A percentile compares a stretch with the other conserved stretches of the same genome.
Evolutionary conservation across 2,329 filamentous ascomycete genomes (phyloP).

Genomic region (Raffaelea albimanens): DNA sequence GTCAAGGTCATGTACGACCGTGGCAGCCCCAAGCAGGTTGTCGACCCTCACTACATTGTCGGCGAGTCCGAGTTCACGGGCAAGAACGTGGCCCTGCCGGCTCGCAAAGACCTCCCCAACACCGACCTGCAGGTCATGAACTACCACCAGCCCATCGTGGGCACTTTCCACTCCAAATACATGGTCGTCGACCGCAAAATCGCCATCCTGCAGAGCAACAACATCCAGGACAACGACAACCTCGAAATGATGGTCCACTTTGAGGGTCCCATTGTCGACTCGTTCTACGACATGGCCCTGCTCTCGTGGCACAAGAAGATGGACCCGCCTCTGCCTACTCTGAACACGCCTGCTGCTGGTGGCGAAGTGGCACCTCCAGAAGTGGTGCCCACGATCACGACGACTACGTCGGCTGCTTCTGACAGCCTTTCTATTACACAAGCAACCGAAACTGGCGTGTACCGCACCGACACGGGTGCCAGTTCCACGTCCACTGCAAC

Average conservation of each 20-base stretch:
- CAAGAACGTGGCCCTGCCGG: slow-evolving; percentile 49
- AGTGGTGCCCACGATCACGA: background rate
- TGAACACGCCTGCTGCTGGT: slow-evolving; percentile 36
- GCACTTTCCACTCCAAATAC: slow-evolving; percentile 71
- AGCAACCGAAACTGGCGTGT: slow-evolving; percentile 1
- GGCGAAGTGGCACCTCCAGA: slow-evolving; percentile 11
- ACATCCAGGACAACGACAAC: slow-evolving; percentile 71
- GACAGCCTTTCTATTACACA: no score
- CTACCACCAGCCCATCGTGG: slow-evolving; percentile 58
- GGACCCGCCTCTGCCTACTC: slow-evolving; percentile 48
- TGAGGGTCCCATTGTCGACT: slow-evolving; percentile 68
- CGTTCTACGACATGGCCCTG: slow-evolving; percentile 64
- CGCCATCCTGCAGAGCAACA: slow-evolving; percentile 68
- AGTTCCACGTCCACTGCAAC: slow-evolving; percentile 15
- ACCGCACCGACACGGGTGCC: slow-evolving; percentile 11
- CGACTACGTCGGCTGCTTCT: background rate
- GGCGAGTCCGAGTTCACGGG: slow-evolving; percentile 47
- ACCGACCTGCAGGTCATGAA: slow-evolving; percentile 66
- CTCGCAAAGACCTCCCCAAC: slow-evolving; percentile 57
- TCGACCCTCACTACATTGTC: slow-evolving; percentile 57
- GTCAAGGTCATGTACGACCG: slow-evolving; percentile 72
- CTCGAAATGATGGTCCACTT: slow-evolving; percentile 72
- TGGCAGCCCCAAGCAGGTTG: slow-evolving; percentile 52
- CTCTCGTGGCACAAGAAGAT: slow-evolving; percentile 61
- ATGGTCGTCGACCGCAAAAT: slow-evolving; percentile 65